Conservation (phyloP, 2,329 filamentous ascomycete species). For the Epichloe hybrida region DNA sequence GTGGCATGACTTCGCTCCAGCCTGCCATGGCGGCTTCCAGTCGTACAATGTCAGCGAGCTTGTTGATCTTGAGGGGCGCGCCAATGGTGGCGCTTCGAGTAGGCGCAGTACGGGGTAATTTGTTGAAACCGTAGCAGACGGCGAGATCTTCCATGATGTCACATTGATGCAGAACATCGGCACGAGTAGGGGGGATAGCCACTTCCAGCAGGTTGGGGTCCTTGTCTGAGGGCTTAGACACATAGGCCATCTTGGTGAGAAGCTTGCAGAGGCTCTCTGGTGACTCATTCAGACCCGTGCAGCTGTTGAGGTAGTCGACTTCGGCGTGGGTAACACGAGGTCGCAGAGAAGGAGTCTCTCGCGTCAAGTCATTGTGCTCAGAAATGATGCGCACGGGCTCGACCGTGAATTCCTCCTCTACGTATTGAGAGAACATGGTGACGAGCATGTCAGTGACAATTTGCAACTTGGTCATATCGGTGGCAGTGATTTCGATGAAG, state of each 20-base stretch:
- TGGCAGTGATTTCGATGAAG: constrained; percentile 93
- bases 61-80: constrained; percentile 87
- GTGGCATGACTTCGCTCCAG: constrained; percentile 90
- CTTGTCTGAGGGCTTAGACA: constrained; percentile 59
- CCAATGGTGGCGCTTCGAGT: constrained; percentile 78
- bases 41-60: constrained; percentile 82
- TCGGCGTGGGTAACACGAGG: constrained; percentile 68
- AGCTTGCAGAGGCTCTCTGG: constrained; percentile 65
- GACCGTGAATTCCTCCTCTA: constrained; percentile 75
- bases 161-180: constrained; percentile 89
- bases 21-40: constrained; percentile 84
- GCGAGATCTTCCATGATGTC: constrained; percentile 98
- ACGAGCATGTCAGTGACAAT: constrained; percentile 93
- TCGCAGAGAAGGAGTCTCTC: constrained; percentile 63
- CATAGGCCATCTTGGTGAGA: constrained; percentile 78
- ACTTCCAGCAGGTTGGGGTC: constrained; percentile 65
- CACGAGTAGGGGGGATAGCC: constrained; percentile 78
- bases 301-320: constrained; percentile 85
- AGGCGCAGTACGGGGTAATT: constrained; percentile 74
- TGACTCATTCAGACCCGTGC: constrained; percentile 68
- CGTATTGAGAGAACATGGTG: constrained; percentile 93
- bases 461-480: constrained; percentile 90
- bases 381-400: constrained; percentile 90
- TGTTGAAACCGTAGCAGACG: constrained; percentile 96
- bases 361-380: constrained; percentile 73